phyloP scores from a whole-genome alignment of 345 rosid genomes.

The Arabidopsis arenosa region DNA sequence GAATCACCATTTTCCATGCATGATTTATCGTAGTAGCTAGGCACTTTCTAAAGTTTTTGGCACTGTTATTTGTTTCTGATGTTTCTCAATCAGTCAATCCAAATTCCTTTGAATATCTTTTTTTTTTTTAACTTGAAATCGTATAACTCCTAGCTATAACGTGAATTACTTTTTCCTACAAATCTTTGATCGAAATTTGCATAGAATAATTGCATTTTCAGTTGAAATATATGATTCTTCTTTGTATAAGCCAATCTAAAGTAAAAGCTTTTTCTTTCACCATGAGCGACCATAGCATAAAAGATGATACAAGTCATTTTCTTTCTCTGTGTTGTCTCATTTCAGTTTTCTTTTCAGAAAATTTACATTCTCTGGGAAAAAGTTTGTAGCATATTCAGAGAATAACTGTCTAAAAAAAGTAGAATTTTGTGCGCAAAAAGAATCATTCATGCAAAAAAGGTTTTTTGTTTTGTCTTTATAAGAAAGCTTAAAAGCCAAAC shows the following conservation, averaged over 20 bases:
- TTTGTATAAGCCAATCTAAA: constrained; percentile 3
- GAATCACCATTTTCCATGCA: not conserved
- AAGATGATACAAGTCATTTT: constrained; percentile 35
- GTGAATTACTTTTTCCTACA: not conserved
- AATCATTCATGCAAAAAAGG: constrained; percentile 26
- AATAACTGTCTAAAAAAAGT: constrained; percentile 29
- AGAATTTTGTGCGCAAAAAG: constrained; percentile 15
- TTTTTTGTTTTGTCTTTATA: constrained; percentile 34
- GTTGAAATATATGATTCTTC: not conserved
- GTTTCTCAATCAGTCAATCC: constrained; percentile 1
- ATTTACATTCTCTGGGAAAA: constrained; percentile 32
- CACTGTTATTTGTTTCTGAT: not conserved
- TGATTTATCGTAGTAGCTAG: not conserved
- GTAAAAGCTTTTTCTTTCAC: constrained; percentile 30
- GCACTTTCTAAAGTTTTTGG: not conserved
- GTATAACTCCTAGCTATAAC: not conserved
- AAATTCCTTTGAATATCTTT: constrained; percentile 2
- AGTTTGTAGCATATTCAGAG: constrained; percentile 31
- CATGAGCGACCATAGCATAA: constrained; percentile 19
- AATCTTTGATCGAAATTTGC: not conserved
- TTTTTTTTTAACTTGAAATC: not conserved
- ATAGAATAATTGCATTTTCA: not conserved
- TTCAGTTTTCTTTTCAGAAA: constrained; percentile 32
- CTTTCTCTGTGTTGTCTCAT: constrained; percentile 37
- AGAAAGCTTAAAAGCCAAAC: constrained; percentile 31